A percentile compares a stretch with the other conserved stretches of the same genome.
These are phyloP conservation scores for Haberlea rhodopensis DNA, from an alignment of 257 asterid species.

Conservation along the genomic window DNA sequence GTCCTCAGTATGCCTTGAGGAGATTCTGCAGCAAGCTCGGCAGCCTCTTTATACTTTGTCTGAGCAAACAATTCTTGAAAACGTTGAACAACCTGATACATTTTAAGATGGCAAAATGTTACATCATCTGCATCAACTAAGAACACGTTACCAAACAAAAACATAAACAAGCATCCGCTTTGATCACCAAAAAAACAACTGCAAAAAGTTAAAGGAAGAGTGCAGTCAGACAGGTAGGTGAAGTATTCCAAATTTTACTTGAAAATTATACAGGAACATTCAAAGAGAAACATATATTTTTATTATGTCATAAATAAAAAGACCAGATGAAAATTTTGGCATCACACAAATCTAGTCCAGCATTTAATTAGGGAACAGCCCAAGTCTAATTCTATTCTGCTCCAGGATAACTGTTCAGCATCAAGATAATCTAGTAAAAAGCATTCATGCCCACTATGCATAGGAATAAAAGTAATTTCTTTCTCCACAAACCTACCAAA, in stretches of 20 bases:
- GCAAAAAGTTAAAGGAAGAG: neutral
- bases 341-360: neutral
- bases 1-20: conserved; percentile 99
- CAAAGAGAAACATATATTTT: neutral
- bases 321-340: neutral
- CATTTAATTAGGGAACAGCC: conserved; percentile 9
- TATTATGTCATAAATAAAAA: conserved; percentile 9
- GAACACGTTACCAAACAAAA: neutral
- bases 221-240: neutral
- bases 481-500: conserved; percentile 53
- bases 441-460: conserved; percentile 7
- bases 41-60: conserved; percentile 98
- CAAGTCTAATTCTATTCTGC: conserved; percentile 5
- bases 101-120: conserved; percentile 23
- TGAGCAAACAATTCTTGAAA: conserved; percentile 99
- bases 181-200: neutral
- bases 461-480: conserved; percentile 16
- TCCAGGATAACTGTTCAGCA: conserved; percentile 17
- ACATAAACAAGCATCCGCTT: neutral
- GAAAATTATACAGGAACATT: no score
- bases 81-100: conserved; percentile 87
- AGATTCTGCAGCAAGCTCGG: conserved; percentile 99
- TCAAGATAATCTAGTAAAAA: conserved; percentile 20
- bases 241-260: neutral
- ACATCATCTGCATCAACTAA: conserved; percentile 2